phyloP scores from a whole-genome alignment of 1,139 yeast species.

The Hyphopichia fennica region DNA sequence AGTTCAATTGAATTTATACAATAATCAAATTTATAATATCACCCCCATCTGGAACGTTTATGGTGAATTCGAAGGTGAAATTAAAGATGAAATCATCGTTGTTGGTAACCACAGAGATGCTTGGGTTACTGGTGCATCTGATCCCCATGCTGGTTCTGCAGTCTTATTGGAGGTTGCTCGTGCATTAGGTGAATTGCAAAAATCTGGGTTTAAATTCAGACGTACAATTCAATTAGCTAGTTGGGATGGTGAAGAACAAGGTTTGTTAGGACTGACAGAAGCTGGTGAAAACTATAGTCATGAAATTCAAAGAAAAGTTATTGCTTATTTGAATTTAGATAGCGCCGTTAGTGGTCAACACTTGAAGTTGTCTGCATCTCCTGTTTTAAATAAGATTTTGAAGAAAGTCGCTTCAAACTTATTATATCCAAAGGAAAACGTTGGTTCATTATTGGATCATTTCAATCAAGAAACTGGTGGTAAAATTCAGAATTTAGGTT shows the following conservation, averaged over 20 bases:
- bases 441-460: slow-evolving; percentile 57
- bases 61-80: slow-evolving; percentile 46
- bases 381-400: slow-evolving; percentile 34
- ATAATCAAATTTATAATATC: slow-evolving; percentile 40
- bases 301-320: slow-evolving; percentile 35
- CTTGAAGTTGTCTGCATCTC: slow-evolving; percentile 38
- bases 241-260: slow-evolving; percentile 51
- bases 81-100: slow-evolving; percentile 38
- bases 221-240: slow-evolving; percentile 41
- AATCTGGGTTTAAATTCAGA: slow-evolving; percentile 40
- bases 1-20: slow-evolving; percentile 42
- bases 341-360: slow-evolving; percentile 37
- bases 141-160: slow-evolving; percentile 49
- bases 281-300: slow-evolving; percentile 43
- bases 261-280: slow-evolving; percentile 49
- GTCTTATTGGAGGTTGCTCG: slow-evolving; percentile 45
- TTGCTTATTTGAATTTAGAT: slow-evolving; percentile 47
- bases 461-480: slow-evolving; percentile 43
- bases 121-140: slow-evolving; percentile 57
- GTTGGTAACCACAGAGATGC: slow-evolving; percentile 53
- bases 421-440: slow-evolving; percentile 48
- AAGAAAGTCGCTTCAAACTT: slow-evolving; percentile 33
- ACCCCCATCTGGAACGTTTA: slow-evolving; percentile 47
- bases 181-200: slow-evolving; percentile 47
- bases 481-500: slow-evolving; percentile 36